Evolutionary conservation across 306 rosid species (phyloP).

Genomic region (Vigna trinervia): DNA sequence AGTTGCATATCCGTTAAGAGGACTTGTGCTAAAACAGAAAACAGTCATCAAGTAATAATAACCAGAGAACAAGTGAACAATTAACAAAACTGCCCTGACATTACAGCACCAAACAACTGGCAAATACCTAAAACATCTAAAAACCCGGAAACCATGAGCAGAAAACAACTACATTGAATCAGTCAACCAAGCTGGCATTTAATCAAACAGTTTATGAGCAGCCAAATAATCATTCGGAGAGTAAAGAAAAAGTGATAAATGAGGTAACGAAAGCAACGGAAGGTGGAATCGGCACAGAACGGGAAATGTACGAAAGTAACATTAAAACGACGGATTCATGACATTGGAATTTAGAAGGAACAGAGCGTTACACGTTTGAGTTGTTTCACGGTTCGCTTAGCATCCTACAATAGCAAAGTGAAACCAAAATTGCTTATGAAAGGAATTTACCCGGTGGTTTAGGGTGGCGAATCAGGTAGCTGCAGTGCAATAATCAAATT

Average conservation of each 20-base stretch:
- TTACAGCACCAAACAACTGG: background rate
- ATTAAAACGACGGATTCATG: background rate
- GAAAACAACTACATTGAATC: background rate
- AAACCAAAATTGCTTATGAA: background rate
- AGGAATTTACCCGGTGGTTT: background rate
- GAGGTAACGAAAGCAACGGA: background rate
- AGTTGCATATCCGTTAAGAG: background rate
- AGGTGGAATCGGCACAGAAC: too few species aligned
- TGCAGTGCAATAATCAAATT: background rate
- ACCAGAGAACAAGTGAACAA: background rate
- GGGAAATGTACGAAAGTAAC: background rate
- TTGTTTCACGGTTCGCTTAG: too few species aligned
- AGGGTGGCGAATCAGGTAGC: background rate
- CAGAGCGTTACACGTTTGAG: background rate
- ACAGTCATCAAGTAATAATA: background rate
- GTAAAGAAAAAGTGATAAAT: background rate
- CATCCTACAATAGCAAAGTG: background rate
- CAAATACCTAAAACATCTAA: background rate
- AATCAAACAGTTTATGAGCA: conserved; percentile 4
- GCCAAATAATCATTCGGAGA: background rate
- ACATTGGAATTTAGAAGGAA: background rate
- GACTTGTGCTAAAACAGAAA: background rate
- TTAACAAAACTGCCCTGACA: background rate
- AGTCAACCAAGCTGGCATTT: background rate
- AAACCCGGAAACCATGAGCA: background rate